Base-by-base conservation (phyloP, 306 rosid species). In the Cucurbita maxima region DNA sequence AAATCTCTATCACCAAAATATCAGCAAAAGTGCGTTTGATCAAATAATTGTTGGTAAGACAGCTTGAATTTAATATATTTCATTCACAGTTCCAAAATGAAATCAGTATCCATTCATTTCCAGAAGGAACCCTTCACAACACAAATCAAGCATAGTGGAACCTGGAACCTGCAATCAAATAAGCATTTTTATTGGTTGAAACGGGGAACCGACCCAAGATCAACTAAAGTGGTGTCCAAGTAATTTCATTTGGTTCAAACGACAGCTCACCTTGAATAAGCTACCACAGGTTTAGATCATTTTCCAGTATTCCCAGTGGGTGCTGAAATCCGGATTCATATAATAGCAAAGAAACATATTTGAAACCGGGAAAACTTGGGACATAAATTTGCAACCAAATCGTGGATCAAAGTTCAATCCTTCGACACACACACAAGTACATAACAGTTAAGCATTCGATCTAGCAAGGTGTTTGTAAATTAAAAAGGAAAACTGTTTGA, bases 401-500 rank as follows among this genome's bases (percentile, higher is more conserved):
- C 18, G 11, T 11, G 72, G 43, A 70, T 70, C 74, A 70, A 22
- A 70, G 16, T 69, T 69, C 34, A 30, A 30, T 3, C 34, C 57
- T 13, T 0, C n/a, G 58, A 69, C 73, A 69, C 44, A 45, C 18
- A 12, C 38, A 45, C 55, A 45, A 68, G 57, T 47, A 68, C 73
- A 47, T 12, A 8, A 47, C 41, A 68, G 73, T 22, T 45, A 0
- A 13, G 19, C 40, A 67, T 67, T 67, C 20, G 8, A 68, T 11
- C 10, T 13, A 45, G 13, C 41, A 68, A 68, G 41, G 13, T 45
- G 7, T 64, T 67, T 45, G 55, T 38, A 45, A 67, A 67, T 10
- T 69, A 30, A 48, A 15, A 68, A 69, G 4, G 4, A 69, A 48
- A 58, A 69, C 76, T 57, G 82, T 86, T 79, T 77, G 74, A 77